Evolutionary conservation across 371 early-diverging fungal genomes (phyloP).

Genomic region (Rhizopus delemar): DNA sequence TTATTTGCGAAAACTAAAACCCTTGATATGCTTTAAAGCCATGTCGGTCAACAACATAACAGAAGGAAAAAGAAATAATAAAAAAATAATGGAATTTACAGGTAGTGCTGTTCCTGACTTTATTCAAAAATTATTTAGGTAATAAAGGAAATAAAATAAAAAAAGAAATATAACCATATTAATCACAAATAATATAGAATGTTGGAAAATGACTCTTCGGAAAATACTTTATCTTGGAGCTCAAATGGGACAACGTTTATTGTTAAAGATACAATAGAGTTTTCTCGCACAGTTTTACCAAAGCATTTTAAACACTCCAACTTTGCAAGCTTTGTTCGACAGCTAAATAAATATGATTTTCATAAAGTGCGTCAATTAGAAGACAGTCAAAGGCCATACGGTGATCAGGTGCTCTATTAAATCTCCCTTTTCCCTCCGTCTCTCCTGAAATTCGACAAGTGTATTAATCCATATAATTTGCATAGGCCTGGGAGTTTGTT

Average conservation of each 20-base stretch:
- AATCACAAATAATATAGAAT: conserved; percentile 37
- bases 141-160: conserved; percentile 1
- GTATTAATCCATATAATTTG: too few species aligned
- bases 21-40: too few species aligned
- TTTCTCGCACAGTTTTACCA: conserved; percentile 74
- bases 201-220: conserved; percentile 69
- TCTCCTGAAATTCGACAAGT: too few species aligned
- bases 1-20: too few species aligned
- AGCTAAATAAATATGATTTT: conserved; percentile 96
- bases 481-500: conserved; percentile 76
- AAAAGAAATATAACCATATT: background rate
- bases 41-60: background rate
- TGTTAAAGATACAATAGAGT: conserved; percentile 77
- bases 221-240: conserved; percentile 73
- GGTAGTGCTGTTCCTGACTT: conserved; percentile 42
- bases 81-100: conserved; percentile 11
- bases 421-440: background rate
- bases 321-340: conserved; percentile 92
- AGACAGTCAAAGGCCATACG: conserved; percentile 57
- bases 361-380: conserved; percentile 77
- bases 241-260: conserved; percentile 79
- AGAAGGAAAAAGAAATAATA: conserved; percentile 13
- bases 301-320: conserved; percentile 92
- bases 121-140: conserved; percentile 52
- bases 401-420: conserved; percentile 56